These are phyloP conservation scores for Hygrophila difformis DNA, from an alignment of 257 asterid genomes.

Conservation along the genomic window DNA sequence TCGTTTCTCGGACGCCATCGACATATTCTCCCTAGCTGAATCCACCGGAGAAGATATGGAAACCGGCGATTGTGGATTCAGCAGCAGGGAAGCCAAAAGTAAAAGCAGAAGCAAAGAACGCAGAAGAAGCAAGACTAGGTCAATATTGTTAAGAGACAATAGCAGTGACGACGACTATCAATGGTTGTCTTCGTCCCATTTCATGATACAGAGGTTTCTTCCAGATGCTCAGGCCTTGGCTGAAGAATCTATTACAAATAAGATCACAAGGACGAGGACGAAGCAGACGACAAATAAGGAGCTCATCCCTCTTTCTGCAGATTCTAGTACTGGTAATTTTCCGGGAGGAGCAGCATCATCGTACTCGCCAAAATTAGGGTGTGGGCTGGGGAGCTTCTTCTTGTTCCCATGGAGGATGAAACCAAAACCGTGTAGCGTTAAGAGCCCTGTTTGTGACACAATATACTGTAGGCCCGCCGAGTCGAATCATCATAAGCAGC, in stretches of 20 bases:
- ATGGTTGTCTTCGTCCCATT: constrained; percentile 26
- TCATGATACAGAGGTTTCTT: constrained; percentile 62
- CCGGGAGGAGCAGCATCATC: constrained; percentile 27
- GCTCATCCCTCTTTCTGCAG: background rate
- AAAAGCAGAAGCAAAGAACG: too few relatives aligned
- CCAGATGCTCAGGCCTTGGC: constrained; percentile 83
- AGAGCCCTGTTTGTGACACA: constrained; percentile 43
- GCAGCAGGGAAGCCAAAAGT: too few relatives aligned
- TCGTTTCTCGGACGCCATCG: constrained; percentile 38
- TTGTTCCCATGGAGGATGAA: constrained; percentile 58
- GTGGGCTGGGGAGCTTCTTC: constrained; percentile 46
- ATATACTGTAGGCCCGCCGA: too few relatives aligned
- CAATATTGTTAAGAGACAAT: too few relatives aligned
- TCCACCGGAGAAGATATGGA: constrained; percentile 29
- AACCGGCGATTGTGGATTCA: background rate
- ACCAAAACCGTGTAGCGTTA: constrained; percentile 45
- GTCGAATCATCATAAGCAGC: too few relatives aligned
- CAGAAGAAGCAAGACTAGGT: too few relatives aligned
- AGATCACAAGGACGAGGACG: too few relatives aligned
- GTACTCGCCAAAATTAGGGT: constrained; percentile 42
- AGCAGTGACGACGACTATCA: constrained; percentile 9
- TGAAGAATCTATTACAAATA: constrained; percentile 41
- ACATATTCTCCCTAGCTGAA: constrained; percentile 57
- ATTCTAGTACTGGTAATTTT: constrained; percentile 20
- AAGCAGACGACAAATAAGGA: too few relatives aligned